Percentiles rank a stretch among this genome's conserved stretches.
These are phyloP conservation scores for Aspergillus fructus DNA, from an alignment of 2,329 filamentous ascomycete species.

Conservation along the genomic window DNA sequence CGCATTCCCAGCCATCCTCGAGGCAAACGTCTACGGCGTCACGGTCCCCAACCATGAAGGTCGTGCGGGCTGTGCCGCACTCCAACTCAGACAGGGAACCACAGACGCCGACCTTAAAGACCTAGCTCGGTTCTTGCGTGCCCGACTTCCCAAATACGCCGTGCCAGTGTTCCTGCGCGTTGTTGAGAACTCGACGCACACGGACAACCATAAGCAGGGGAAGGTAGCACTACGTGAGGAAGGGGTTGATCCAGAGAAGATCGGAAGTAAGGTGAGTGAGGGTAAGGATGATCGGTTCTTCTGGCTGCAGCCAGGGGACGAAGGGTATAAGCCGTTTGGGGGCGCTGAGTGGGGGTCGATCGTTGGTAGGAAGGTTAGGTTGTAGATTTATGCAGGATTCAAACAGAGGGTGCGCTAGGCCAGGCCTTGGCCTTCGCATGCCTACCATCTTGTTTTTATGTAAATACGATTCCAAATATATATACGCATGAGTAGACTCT, in stretches of 20 bases:
- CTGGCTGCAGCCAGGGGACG: slow-evolving; percentile 50
- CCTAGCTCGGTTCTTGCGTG: slow-evolving; percentile 59
- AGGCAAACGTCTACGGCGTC: slow-evolving; percentile 72
- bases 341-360: slow-evolving; percentile 59
- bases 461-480: background rate
- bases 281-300: slow-evolving; percentile 48
- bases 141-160: slow-evolving; percentile 68
- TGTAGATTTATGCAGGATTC: slow-evolving; percentile 31
- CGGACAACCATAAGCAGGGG: slow-evolving; percentile 76
- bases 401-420: background rate
- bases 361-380: slow-evolving; percentile 43
- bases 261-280: slow-evolving; percentile 45
- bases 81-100: slow-evolving; percentile 54
- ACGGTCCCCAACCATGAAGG: slow-evolving; percentile 65
- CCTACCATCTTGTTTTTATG: background rate
- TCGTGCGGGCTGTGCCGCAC: slow-evolving; percentile 62
- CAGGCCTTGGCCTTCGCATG: background rate
- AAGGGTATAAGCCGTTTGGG: slow-evolving; percentile 60
- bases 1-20: slow-evolving; percentile 57
- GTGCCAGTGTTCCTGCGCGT: slow-evolving; percentile 72
- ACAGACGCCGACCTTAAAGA: slow-evolving; percentile 54
- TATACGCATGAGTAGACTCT: background rate
- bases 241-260: slow-evolving; percentile 59
- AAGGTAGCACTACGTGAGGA: slow-evolving; percentile 69
- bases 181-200: slow-evolving; percentile 46